Base-by-base conservation (phyloP, 2,329 filamentous ascomycete species). In the Dothiorella sarmentorum region DNA sequence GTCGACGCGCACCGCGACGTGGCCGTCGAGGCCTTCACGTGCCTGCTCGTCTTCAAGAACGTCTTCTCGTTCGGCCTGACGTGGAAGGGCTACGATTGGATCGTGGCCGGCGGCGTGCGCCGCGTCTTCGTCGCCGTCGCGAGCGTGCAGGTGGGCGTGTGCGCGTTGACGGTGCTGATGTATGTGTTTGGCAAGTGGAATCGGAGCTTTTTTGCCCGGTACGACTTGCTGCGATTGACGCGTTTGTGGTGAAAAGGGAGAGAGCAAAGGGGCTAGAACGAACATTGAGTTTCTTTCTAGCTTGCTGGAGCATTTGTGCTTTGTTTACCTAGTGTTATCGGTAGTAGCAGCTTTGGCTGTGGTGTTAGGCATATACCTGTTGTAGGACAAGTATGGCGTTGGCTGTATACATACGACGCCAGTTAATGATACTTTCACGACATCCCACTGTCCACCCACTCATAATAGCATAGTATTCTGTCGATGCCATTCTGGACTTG, bases 1-100 rank as follows among this genome's bases (percentile, higher is more conserved):
- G 89, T 96, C 7, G 93, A 97, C 75, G 92, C 92, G 0, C 93
- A 97, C 74, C 87, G 91, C 88, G 87, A 93, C 62, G 84, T 96
- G 59, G 85, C 90, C 1, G 84, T 96, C 47, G 92, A 97, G 74
- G 89, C 86, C 6, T 96, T 96, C 71, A 96, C 91, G 0, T 90
- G 90, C 73, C 83, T 94, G 71, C 82, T 96, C 63, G 86, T 96
- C 56, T 96, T 97, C 80, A 97, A 97, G 75, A 96, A 97, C 73
- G 82, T 97, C 62, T 96, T 97, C 76, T 89, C 87, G 62, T 97
- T 95, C 67, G 84, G 85, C 6, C 77, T 97, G 58, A 96, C 92
- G 0, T 95, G 87, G 71, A 88, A 84, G 64, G 91, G 90, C 1
- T 96, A 90, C 67, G 80, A 91, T 59, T 97, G 93, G 92, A 80